phyloP scores from a whole-genome alignment of 163 green algal species.

The Smithsoniella earleae region DNA sequence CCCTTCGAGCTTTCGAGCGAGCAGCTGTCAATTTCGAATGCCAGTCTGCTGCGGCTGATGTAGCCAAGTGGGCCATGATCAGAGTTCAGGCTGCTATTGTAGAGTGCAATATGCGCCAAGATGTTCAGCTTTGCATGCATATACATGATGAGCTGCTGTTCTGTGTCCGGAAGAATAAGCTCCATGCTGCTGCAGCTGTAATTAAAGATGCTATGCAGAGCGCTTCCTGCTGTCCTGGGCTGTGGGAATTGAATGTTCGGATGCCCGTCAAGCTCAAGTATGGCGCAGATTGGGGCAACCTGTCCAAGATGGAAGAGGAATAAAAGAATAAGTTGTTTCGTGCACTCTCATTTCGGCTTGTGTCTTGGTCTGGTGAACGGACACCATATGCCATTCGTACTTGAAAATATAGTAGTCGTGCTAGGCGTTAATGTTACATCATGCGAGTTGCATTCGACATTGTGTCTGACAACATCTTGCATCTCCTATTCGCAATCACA shows the following conservation, averaged over 20 bases:
- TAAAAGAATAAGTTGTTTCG: no score
- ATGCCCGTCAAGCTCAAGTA: constrained; percentile 55
- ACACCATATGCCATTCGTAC: no score
- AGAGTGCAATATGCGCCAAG: background rate
- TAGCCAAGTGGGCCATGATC: constrained; percentile 15
- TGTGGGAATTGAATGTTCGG: constrained; percentile 46
- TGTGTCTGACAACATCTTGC: no score
- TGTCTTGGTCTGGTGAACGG: no score
- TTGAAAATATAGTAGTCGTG: no score
- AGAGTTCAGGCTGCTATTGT: background rate
- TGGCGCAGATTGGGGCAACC: constrained; percentile 67
- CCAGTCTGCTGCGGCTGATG: background rate
- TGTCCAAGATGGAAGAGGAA: no score
- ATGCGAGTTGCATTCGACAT: no score
- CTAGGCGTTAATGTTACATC: no score
- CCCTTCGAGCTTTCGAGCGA: no score
- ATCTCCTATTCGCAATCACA: no score
- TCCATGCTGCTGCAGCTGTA: constrained; percentile 38
- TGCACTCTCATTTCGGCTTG: no score
- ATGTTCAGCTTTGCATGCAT: constrained; percentile 39
- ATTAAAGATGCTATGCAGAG: constrained; percentile 54
- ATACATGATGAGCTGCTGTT: constrained; percentile 90
- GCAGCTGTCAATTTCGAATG: background rate
- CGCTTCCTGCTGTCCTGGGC: background rate
- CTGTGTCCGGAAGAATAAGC: constrained; percentile 47